A percentile compares a stretch with the other conserved stretches of the same genome.
Conservation (phyloP, 78 protist species). For the slime mould (Dictyostelium discoideum) region DNA sequence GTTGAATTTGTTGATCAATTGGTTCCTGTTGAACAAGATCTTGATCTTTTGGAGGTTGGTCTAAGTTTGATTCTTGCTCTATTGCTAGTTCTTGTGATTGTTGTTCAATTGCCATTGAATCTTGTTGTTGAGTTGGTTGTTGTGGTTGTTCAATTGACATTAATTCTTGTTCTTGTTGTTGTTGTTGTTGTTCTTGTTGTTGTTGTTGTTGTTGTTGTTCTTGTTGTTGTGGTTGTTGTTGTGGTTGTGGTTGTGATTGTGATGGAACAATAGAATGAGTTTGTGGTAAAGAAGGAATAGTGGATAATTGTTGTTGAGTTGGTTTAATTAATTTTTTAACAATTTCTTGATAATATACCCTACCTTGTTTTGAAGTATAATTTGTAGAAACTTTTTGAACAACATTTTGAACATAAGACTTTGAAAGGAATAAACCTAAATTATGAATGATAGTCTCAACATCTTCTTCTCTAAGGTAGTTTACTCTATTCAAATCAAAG, state of each 20-base stretch:
- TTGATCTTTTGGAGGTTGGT: background rate
- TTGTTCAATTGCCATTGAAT: background rate
- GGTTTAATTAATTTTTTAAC: background rate
- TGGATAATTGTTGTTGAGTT: background rate
- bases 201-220: background rate
- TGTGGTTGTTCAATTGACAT: background rate
- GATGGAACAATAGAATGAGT: background rate
- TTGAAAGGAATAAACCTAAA: constrained; percentile 45
- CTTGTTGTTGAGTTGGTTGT: background rate
- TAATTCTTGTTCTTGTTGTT: background rate
- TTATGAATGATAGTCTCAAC: constrained; percentile 54
- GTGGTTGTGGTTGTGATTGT: background rate
- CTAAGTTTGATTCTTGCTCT: background rate
- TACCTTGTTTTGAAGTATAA: constrained; percentile 51
- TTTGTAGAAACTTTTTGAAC: constrained; percentile 45
- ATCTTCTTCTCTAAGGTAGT: constrained; percentile 48
- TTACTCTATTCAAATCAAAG: constrained; percentile 13
- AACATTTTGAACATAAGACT: constrained; percentile 22
- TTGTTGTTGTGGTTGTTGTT: background rate
- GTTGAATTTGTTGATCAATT: background rate
- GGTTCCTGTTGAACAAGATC: background rate
- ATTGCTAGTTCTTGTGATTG: background rate
- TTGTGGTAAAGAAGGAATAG: background rate
- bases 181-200: background rate
- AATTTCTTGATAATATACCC: constrained; percentile 34